Evolutionary conservation across 768 basidiomycete genomes (phyloP), one percentile per base, ranked within the genome.

Genomic region (Hydnomerulius pinastri): DNA sequence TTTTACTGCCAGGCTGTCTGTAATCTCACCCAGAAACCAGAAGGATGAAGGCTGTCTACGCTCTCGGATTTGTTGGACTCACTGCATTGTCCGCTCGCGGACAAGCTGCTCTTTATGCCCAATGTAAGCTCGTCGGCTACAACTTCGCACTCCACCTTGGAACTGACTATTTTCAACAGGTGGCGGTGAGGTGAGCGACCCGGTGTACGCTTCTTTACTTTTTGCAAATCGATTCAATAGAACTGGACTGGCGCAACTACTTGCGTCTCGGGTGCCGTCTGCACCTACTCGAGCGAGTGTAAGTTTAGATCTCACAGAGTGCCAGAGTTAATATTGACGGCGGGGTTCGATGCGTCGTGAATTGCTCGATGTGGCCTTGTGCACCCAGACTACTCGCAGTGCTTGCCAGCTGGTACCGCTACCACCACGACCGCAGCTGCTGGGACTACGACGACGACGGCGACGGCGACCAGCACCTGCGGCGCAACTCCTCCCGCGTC

Each of bases 51-150:
- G 6, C 12, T 27, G 28, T 32, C 12, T 28, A 42, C 20, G 20
- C 53, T 36, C 39, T 56, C 6, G 46, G 23, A 42, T 28, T 48
- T 23, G 9, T 56, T 4, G 32, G 18, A 0, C 17, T 55, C 17
- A 9, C 43, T 32, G 43, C 36, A 12, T 23, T 54, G n/a, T 49
- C 39, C 8, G 53, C 48, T 38, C 28, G 29, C 2, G 55, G 32
- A 17, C 53, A 56, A 32, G 53, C 48, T 24, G 39, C 35, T 20
- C 47, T 55, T 35, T 56, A 55, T 28, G 53, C 21, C 1, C 55
- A 56, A 50, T 56, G 55, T 55, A 33, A 18, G 54, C 4, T 10
- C 10, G 20, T 46, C 6, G 18, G 20, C 21, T 23, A 45, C 18
- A n/a, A n/a, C n/a, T n/a, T 32, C n/a, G 4, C 1, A 25, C 9